Evolutionary conservation across 768 basidiomycete species (phyloP).

Genomic region (Russula virescens): DNA sequence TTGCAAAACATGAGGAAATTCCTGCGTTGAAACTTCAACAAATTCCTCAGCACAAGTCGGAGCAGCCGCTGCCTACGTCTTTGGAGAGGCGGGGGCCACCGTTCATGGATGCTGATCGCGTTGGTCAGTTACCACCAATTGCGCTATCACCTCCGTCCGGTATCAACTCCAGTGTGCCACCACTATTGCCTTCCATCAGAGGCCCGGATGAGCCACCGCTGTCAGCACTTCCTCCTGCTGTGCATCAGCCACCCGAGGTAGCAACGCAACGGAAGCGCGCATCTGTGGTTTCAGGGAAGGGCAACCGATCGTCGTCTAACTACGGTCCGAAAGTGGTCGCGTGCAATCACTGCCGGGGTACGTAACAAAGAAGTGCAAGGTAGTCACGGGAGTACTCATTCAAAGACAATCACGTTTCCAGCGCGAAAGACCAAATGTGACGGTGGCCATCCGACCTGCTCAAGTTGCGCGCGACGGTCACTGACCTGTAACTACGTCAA

Average conservation of each 20-base stretch:
- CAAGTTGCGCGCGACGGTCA: slow-evolving; percentile 72
- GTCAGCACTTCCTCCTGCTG: slow-evolving; percentile 36
- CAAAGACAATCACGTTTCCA: slow-evolving; percentile 27
- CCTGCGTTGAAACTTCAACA: slow-evolving; percentile 14
- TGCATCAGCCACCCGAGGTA: slow-evolving; percentile 21
- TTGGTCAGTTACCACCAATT: slow-evolving; percentile 21
- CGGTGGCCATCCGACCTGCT: slow-evolving; percentile 78
- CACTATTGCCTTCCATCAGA: slow-evolving; percentile 26
- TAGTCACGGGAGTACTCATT: slow-evolving; percentile 1
- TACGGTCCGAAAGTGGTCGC: slow-evolving; percentile 84
- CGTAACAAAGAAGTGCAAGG: slow-evolving; percentile 25
- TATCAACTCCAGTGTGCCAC: slow-evolving; percentile 22
- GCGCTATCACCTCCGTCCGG: slow-evolving; percentile 18
- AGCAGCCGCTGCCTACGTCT: slow-evolving; percentile 15
- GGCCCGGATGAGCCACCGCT: slow-evolving; percentile 25
- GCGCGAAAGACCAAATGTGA: slow-evolving; percentile 89
- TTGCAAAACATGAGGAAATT: slow-evolving; percentile 12
- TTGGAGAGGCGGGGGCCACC: slow-evolving; percentile 18
- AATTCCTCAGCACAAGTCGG: slow-evolving; percentile 25
- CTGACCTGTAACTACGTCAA: slow-evolving; percentile 79
- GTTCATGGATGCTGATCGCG: slow-evolving; percentile 20
- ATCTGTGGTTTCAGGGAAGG: slow-evolving; percentile 54
- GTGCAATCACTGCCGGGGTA: slow-evolving; percentile 86
- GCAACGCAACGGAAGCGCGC: slow-evolving; percentile 47
- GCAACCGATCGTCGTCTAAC: slow-evolving; percentile 49